Base-by-base conservation (phyloP, 164 flowering plant species). In the Platanus orientalis region DNA sequence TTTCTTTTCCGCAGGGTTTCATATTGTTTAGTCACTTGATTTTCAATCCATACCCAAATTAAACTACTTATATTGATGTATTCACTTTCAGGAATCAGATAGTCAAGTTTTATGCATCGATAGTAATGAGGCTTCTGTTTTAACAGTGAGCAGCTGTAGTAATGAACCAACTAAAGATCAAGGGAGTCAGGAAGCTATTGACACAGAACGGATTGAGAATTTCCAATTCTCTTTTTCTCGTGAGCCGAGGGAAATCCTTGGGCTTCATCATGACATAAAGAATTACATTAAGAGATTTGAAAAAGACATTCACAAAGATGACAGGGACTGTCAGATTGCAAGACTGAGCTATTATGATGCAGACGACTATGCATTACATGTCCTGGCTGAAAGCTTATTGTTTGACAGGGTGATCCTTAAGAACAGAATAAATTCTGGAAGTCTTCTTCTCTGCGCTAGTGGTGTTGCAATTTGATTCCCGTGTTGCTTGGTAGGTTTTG, bases 391-490 rank as follows among this genome's bases (percentile, higher is more conserved):
- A 61, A 70, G 63, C 66, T 53, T 85, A 40, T 62, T 91, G 65
- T 71, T 81, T 63, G 89, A 89, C 58, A 75, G 60, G 57, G 83
- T 89, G 48, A 17, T 73, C 4, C 39, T 61, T 19, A 83, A 67
- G 61, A 85, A 73, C 70, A 77, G 88, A 75, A 71, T 84, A 39
- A 76, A 82, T 26, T 81, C 84, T 42, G 93, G 96, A 16, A 68
- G 83, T 62, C 62, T 91, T 63, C 82, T 78, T 45, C 74, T 89
- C 7, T 89, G 96, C 40, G 54, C 70, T 54, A 71, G 75, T 63
- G 74, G 83, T 40, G 32, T 25, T 12, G 39, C 74, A 40, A 13
- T 65, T 58, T 55, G 71, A 23, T 60, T 63, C 27, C 69, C 26
- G 36, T 39, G 2, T 9, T 21, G 11, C 61, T 48, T 21, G 10